phyloP scores from a whole-genome alignment of 345 rosid species.

The Rhizophora apiculata region DNA sequence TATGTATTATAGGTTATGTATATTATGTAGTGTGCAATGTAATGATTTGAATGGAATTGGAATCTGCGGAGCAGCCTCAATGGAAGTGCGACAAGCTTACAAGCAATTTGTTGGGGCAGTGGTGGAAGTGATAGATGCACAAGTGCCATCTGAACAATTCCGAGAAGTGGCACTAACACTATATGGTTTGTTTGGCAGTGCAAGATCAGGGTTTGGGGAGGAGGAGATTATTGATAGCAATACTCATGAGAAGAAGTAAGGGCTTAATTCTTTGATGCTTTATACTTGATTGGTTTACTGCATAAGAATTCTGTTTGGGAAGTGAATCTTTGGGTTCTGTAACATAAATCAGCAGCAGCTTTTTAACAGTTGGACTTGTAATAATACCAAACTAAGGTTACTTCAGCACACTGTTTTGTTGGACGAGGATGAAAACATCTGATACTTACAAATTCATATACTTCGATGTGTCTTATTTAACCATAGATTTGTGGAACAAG shows the following conservation, averaged over 20 bases:
- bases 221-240: constrained; percentile 31
- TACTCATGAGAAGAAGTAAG: constrained; percentile 49
- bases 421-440: too few relatives aligned
- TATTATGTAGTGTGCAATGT: constrained; percentile 7
- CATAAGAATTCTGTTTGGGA: too few relatives aligned
- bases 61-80: constrained; percentile 54
- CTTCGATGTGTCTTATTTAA: background rate
- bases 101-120: constrained; percentile 74
- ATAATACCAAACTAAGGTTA: too few relatives aligned
- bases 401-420: too few relatives aligned
- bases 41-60: constrained; percentile 11
- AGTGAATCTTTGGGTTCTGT: too few relatives aligned
- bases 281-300: constrained; percentile 5
- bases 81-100: constrained; percentile 75
- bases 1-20: background rate
- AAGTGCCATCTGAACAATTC: constrained; percentile 77
- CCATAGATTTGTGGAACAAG: background rate
- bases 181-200: constrained; percentile 43
- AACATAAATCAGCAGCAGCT: too few relatives aligned
- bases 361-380: too few relatives aligned
- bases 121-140: constrained; percentile 68
- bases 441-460: too few relatives aligned
- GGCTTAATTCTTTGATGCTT: background rate
- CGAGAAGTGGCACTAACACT: constrained; percentile 61
- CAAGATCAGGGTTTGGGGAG: constrained; percentile 38